These are phyloP conservation scores for Candida parachauliodes DNA, from an alignment of 805 yeast genomes.

Conservation along the genomic window DNA sequence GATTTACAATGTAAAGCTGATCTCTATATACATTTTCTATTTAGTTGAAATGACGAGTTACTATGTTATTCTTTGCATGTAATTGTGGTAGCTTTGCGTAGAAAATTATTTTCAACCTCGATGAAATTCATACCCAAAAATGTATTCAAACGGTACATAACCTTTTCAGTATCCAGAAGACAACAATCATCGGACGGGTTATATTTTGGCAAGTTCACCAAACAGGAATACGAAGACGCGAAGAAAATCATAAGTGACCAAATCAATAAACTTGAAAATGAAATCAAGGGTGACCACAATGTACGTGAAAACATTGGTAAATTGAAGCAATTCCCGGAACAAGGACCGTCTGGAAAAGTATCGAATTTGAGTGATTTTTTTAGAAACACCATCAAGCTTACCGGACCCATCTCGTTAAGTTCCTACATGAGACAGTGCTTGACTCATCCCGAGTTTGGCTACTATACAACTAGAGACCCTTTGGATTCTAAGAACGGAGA, in stretches of 20 bases:
- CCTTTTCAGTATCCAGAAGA: too few relatives aligned
- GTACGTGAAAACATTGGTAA: constrained; percentile 34
- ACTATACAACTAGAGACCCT: constrained; percentile 76
- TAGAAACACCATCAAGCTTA: constrained; percentile 51
- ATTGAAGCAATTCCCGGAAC: constrained; percentile 34
- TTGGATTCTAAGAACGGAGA: constrained; percentile 62
- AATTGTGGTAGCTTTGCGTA: too few relatives aligned
- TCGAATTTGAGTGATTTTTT: constrained; percentile 35
- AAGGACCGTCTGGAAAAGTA: constrained; percentile 13
- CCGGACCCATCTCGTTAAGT: constrained; percentile 74
- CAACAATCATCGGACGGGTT: too few relatives aligned
- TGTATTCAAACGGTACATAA: too few relatives aligned
- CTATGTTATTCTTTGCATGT: too few relatives aligned
- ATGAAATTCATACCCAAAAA: too few relatives aligned
- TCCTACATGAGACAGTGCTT: constrained; percentile 79
- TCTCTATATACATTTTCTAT: too few relatives aligned
- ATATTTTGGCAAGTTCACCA: constrained; percentile 32
- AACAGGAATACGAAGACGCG: constrained; percentile 39
- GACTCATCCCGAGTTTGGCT: constrained; percentile 73
- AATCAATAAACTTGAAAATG: constrained; percentile 26
- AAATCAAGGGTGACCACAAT: constrained; percentile 35
- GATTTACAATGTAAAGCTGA: too few relatives aligned
- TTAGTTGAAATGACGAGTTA: too few relatives aligned
- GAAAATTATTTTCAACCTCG: too few relatives aligned
- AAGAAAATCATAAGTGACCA: constrained; percentile 29